Base-by-base conservation (phyloP, 2,329 filamentous ascomycete species). In the Colletotrichum destructivum region DNA sequence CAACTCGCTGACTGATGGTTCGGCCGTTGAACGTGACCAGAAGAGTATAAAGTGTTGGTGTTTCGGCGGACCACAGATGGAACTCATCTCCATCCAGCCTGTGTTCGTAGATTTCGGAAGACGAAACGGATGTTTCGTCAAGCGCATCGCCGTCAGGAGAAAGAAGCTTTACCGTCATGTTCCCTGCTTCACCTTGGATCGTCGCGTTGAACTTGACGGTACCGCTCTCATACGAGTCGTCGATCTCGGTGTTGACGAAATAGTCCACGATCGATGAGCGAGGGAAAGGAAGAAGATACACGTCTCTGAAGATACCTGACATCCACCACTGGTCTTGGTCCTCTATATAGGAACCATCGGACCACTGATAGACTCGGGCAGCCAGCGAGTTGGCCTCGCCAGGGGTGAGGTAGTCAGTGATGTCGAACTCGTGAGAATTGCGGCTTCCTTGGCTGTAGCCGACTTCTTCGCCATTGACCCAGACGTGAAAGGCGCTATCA, bases 401-500 rank as follows among this genome's bases (percentile, higher is more conserved):
- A 1, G 79, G 57, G 1, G 81, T 78, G 1, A 93, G 81, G 31
- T 85, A 81, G 0, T 81, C 73, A 0, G 91, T 90, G 15, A 95
- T 85, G 74, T 94, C 92, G 73, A 94, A 94, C 74, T 94, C 93
- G 40, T 88, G 88, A 0, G 92, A 89, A 72, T 94, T 94, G n/a
- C 93, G 85, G 9, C 90, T 90, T 1, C 92, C 93, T 77, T 94
- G 92, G 3, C 89, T 90, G 76, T 94, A 94, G 0, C 93, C 93
- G 5, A 93, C 86, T 61, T 91, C 83, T 18, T 83, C 81, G 0
- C 91, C 91, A 75, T 94, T 94, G 3, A 95, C 77, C 87, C 89
- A 94, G 2, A 93, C 83, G 73, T 92, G 90, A 72, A 92, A 94
- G 0, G 92, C 89, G 55, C 90, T 88, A 76, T 94, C 92, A 0